Percentiles rank a stretch among this genome's conserved stretches.
Conservation (phyloP, 768 basidiomycete genomes). For the Pisolithus microcarpus region DNA sequence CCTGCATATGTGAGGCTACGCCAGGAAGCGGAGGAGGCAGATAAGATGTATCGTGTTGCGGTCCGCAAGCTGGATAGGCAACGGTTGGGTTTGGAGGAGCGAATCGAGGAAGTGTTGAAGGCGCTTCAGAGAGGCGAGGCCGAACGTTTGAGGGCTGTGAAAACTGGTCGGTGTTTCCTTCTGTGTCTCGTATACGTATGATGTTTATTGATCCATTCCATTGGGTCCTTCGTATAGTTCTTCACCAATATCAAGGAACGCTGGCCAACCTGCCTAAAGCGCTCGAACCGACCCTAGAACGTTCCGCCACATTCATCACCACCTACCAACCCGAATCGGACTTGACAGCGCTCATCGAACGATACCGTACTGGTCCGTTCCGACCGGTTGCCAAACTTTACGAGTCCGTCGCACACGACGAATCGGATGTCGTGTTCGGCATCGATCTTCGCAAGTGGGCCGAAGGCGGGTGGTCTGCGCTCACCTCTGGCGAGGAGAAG, state of each 20-base stretch:
- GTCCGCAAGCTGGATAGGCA: slow-evolving; percentile 81
- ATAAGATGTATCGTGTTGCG: slow-evolving; percentile 69
- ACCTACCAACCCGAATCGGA: slow-evolving; percentile 87
- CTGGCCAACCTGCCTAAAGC: slow-evolving; percentile 64
- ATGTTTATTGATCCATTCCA: background rate
- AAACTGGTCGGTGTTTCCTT: slow-evolving; percentile 50
- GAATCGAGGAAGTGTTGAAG: slow-evolving; percentile 77
- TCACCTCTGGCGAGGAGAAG: slow-evolving; percentile 49
- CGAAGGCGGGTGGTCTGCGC: slow-evolving; percentile 66
- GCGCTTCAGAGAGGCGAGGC: slow-evolving; percentile 77
- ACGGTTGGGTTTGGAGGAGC: slow-evolving; percentile 79
- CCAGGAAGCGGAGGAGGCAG: slow-evolving; percentile 74
- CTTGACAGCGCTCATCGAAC: slow-evolving; percentile 80
- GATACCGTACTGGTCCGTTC: slow-evolving; percentile 91
- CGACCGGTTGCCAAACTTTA: slow-evolving; percentile 79
- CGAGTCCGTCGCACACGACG: slow-evolving; percentile 77
- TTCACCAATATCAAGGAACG: slow-evolving; percentile 83
- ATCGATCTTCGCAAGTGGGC: slow-evolving; percentile 90
- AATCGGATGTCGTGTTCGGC: slow-evolving; percentile 83
- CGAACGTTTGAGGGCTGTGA: slow-evolving; percentile 76
- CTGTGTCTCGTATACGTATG: background rate
- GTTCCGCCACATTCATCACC: slow-evolving; percentile 68
- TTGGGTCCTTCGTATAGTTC: slow-evolving; percentile 37
- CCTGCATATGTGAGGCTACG: slow-evolving; percentile 65
- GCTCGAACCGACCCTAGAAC: slow-evolving; percentile 56